Conservation (phyloP, 352 stramenopile species). For the Pythium utonaiense region DNA sequence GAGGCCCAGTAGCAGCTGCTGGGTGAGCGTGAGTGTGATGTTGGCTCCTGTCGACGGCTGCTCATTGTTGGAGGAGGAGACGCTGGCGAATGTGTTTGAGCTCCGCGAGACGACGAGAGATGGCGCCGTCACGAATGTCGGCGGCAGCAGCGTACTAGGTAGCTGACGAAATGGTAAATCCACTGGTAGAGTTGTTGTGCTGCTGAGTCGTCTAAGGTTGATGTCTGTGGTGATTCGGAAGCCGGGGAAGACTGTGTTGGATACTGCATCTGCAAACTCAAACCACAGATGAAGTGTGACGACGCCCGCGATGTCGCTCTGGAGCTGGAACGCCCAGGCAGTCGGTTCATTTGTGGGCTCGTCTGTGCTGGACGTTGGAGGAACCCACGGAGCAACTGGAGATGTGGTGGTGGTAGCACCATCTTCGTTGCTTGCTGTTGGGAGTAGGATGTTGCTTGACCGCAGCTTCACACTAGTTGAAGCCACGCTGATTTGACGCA, state of each 20-base stretch:
- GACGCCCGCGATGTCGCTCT: background rate
- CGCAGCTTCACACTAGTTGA: background rate
- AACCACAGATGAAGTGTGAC: slow-evolving; percentile 2
- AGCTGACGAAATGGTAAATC: background rate
- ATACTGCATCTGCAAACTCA: background rate
- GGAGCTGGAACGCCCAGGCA: slow-evolving; percentile 9
- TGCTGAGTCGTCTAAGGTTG: background rate
- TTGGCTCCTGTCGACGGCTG: background rate
- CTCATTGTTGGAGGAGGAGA: background rate
- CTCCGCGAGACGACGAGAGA: background rate
- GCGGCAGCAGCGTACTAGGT: background rate
- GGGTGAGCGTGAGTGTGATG: slow-evolving; percentile 1
- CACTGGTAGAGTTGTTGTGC: background rate
- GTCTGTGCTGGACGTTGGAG: background rate
- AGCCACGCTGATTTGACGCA: slow-evolving; percentile 2
- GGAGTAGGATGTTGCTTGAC: slow-evolving; percentile 6
- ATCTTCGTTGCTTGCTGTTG: background rate
- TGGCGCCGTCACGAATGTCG: background rate
- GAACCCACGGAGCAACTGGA: slow-evolving; percentile 10
- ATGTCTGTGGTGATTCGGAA: slow-evolving; percentile 2
- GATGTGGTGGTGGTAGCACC: background rate
- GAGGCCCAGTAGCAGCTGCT: background rate
- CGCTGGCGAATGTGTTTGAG: background rate
- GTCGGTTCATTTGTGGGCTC: too few species aligned
- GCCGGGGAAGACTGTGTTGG: background rate